Base-by-base conservation (phyloP, 2,329 filamentous ascomycete species). In the Gremmenia infestans region DNA sequence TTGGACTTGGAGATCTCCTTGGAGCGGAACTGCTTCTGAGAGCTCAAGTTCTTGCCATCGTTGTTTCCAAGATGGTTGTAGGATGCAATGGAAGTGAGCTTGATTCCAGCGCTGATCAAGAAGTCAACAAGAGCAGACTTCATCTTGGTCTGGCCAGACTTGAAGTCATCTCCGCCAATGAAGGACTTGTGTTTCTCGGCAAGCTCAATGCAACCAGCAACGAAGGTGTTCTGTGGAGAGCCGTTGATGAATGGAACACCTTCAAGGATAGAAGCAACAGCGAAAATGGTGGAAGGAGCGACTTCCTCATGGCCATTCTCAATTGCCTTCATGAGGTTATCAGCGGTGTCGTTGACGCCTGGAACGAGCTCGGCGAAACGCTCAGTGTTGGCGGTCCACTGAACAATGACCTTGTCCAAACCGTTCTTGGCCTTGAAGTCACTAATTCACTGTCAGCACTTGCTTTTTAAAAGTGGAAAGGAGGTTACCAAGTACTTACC, bases 61-160 rank as follows among this genome's bases (percentile, higher is more conserved):
- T 99, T 99, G 84, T 99, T 99, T 70, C 94, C 94, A 54, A 99
- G 86, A 74, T 99, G 94, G 80, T 99, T 99, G 85, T 99, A 99
- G 76, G 89, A 95, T 63, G 94, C 91, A 76, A 99, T 97, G 42
- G 92, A 96, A 58, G 93, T 97, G 70, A 99, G 85, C 80, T 96
- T 97, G 82, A 99, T 97, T 72, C 94, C 94, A 48, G 94, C 94
- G 72, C 86, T 97, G 85, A 99, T 96, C 72, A 99, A 77, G 78
- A 99, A 99, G 76, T 99, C 94, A 47, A 97, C 94, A 32, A 99
- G 85, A 19, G 94, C 94, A 58, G 94, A 97, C 80, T 99, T 99
- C 94, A 99, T 99, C 86, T 99, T 99, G 72, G 94, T 99, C 81
- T 99, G 94, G 61, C 94, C 94, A 60, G 94, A 97, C 80, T 99